Evolutionary conservation across 192 early-diverging fungal species (phyloP), one percentile per base, ranked within the genome.

Genomic region (Coemansia sp.): DNA sequence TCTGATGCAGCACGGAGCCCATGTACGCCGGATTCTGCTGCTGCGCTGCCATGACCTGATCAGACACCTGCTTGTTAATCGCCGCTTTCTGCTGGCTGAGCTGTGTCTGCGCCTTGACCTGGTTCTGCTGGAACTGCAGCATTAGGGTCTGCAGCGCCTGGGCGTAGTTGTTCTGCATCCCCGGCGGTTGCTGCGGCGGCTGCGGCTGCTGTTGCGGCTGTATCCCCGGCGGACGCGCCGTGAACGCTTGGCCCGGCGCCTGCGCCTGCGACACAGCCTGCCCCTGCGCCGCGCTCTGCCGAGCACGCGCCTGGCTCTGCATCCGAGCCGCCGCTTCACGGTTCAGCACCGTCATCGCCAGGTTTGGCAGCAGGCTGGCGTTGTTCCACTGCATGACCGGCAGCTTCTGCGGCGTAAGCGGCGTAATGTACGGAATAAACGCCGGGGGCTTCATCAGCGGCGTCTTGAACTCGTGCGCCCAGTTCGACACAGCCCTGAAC

Each of bases 401-500:
- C 47, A 62, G 71, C 61, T 69, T 80, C 40, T 40, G 62, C 14
- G 58, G 69, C 48, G 47, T 40, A 32, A 72, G 66, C 42, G 77
- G 71, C 45, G 46, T 29, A 23, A 69, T 69, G 60, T 80, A 80
- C 50, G 62, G 56, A 25, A 80, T 56, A 40, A 80, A 73, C 43
- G 62, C 22, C 14, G 71, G 69, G 33, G 77, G 77, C 21, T 56
- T 55, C 67, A 73, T 73, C 43, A 70, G 62, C 49, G 77, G 69
- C 11, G 71, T 73, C 49, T 80, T 80, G 24, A 80, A 70, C 40
- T 67, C 67, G 28, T 69, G 70, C 11, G 71, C 69, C 77, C 77
- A 80, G 53, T 80, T 80, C 6, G 67, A 25, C 23, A 80, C 38
- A 14, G 66, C 62, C 30, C 55, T 62, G 25, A 80, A 49, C 21